A percentile compares a stretch with the other conserved stretches of the same genome.
phyloP scores from a whole-genome alignment of 768 basidiomycete species.

The Boletus patriciae region DNA sequence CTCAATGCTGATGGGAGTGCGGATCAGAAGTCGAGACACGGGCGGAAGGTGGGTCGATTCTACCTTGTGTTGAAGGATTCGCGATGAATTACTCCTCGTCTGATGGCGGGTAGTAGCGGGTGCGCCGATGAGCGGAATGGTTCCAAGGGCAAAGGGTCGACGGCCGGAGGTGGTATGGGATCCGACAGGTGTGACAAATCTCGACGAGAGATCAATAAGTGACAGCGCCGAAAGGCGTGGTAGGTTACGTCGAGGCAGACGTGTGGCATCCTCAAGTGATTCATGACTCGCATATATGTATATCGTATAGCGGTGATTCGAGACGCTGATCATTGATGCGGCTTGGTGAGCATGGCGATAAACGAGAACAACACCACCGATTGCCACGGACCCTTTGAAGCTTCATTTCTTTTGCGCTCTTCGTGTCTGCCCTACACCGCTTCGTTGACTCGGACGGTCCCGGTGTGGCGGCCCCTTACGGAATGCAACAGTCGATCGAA shows the following conservation, averaged over 20 bases:
- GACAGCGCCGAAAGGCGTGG: background rate
- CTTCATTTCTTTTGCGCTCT: no score
- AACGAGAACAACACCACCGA: no score
- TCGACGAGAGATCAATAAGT: background rate
- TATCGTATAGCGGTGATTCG: no score
- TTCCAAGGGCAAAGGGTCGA: background rate
- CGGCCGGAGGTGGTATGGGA: no score
- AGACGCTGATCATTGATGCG: no score
- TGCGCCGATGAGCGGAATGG: no score
- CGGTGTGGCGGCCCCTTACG: no score
- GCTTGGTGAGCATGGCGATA: background rate
- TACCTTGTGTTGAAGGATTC: background rate
- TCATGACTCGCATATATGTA: background rate
- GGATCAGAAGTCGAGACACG: background rate
- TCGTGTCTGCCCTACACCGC: no score
- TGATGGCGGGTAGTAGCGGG: background rate
- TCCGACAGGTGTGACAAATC: no score
- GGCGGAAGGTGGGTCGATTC: background rate
- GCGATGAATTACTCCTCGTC: background rate
- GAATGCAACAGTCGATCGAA: no score
- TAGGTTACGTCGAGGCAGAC: background rate
- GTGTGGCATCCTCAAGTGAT: background rate
- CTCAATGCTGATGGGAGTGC: background rate
- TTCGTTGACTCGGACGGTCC: no score
- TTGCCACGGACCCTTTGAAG: no score